Percentiles rank a stretch among this genome's conserved stretches.
These are phyloP conservation scores for Cladosporium austrohemisphaericum DNA, from an alignment of 2,329 filamentous ascomycete genomes.

Conservation along the genomic window DNA sequence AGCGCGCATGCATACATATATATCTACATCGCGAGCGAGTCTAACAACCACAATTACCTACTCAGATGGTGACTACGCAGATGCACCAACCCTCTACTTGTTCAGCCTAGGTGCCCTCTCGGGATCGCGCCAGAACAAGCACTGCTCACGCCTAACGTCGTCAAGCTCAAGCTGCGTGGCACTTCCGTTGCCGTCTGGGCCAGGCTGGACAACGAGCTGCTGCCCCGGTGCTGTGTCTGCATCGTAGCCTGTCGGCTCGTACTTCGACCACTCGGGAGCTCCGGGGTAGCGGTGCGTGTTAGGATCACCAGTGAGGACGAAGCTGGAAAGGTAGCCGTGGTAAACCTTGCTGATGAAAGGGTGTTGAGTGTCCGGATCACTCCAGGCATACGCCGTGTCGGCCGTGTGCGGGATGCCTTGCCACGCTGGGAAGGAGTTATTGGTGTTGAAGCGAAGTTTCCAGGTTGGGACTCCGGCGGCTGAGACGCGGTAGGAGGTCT, in stretches of 20 bases:
- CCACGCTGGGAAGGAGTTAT: conserved; percentile 6
- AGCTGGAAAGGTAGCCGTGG: conserved; percentile 66
- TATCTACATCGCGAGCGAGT: too few relatives aligned
- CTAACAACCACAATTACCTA: too few relatives aligned
- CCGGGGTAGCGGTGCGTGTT: conserved; percentile 52
- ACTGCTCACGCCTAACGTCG: conserved; percentile 2
- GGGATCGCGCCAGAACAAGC: conserved; percentile 15
- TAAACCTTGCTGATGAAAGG: conserved; percentile 6
- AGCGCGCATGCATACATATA: too few relatives aligned
- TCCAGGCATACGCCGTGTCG: conserved; percentile 11
- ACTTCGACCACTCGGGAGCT: conserved; percentile 48
- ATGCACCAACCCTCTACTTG: too few relatives aligned
- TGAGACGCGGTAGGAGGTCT: conserved; percentile 49
- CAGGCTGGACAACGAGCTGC: conserved; percentile 13
- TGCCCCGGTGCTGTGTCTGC: neutral
- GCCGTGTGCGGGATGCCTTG: conserved; percentile 13
- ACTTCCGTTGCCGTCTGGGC: neutral
- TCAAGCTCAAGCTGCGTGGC: conserved; percentile 1
- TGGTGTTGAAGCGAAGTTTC: conserved; percentile 16
- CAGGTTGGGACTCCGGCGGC: conserved; percentile 6
- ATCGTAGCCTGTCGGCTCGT: conserved; percentile 5
- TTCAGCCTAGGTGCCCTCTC: conserved; percentile 10
- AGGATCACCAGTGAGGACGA: conserved; percentile 63
- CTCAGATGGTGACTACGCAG: too few relatives aligned
- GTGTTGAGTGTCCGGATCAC: conserved; percentile 3